Conservation (phyloP, 1,139 yeast genomes). For the Scheffersomyces parashehatae region DNA sequence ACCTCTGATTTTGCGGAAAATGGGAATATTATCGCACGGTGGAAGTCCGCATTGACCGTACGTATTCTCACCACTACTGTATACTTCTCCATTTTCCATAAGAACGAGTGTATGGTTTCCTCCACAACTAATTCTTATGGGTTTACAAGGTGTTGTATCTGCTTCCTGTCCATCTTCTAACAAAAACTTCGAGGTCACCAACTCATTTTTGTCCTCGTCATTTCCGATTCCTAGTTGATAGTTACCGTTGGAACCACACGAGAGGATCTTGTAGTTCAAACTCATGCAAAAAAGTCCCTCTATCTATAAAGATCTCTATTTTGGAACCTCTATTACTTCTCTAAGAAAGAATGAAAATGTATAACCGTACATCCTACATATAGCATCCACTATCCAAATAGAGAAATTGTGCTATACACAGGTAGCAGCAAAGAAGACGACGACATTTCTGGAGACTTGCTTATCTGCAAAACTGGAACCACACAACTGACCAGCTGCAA, state of each 20-base stretch:
- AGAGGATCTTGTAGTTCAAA: slow-evolving; percentile 31
- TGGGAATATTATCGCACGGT: slow-evolving; percentile 4
- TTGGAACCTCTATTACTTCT: too few species aligned
- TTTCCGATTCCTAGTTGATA: slow-evolving; percentile 72
- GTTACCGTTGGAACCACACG: slow-evolving; percentile 85
- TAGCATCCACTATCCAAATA: too few species aligned
- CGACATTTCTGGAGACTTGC: too few species aligned
- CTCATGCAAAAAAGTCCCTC: not conserved
- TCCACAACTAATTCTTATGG: slow-evolving; percentile 62
- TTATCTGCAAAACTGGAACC: too few species aligned
- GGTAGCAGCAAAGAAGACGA: too few species aligned
- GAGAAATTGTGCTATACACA: too few species aligned
- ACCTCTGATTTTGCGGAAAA: slow-evolving; percentile 29
- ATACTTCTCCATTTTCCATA: slow-evolving; percentile 52
- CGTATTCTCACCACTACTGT: slow-evolving; percentile 60
- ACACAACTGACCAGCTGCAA: too few species aligned
- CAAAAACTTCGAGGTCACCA: slow-evolving; percentile 27
- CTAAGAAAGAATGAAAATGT: too few species aligned
- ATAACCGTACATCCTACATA: too few species aligned
- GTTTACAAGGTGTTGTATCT: slow-evolving; percentile 12
- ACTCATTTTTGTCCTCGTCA: slow-evolving; percentile 48
- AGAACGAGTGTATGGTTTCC: slow-evolving; percentile 83
- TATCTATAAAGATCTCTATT: too few species aligned
- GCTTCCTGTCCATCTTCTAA: slow-evolving; percentile 10
- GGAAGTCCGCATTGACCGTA: slow-evolving; percentile 54